Evolutionary conservation across 78 protist genomes (phyloP), one percentile per base, ranked within the genome.

Genomic region (Dictyostelium brefeldianum): DNA sequence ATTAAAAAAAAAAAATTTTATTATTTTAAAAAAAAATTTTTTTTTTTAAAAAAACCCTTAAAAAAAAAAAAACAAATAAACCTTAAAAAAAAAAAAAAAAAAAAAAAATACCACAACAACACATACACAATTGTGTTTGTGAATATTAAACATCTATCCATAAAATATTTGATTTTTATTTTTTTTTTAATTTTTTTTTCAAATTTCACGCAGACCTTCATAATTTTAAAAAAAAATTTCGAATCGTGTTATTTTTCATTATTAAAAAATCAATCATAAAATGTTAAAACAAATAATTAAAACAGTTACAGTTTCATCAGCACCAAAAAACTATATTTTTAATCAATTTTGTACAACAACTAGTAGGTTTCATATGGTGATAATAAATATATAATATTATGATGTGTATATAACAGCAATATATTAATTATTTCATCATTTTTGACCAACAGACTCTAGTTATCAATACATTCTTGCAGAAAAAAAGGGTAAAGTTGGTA

Each of bases 401-500:
- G n/a, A 51, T 51, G 10, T 51, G n/a, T 62, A 17, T 62, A 25
- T 8, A n/a, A 51, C 51, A 51, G 8, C 15, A 51, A 27, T 73
- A 25, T 10, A 17, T 57, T 57, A 18, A 56, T 54, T 78, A 53
- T 29, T 56, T 29, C 31, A 1, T n/a, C 73, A 2, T 8, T 17
- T 73, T n/a, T 73, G 17, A 4, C 8, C 1, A 17, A 59, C 18
- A 71, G 78, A 71, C 8, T 73, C 78, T 25, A 80, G 67, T 17
- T 90, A 41, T 29, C 89, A 92, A 85, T 71, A 83, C 57, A 92
- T 92, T 50, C 29, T 92, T 8, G 50, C 80, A 27, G 96, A 92
- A 64, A 92, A 77, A 75, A 81, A 74, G 53, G 96, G 90, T 15
- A 46, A 47, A 14, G 96, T 92, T 53, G 98, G 83, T 20, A 2